Percentiles rank a stretch among this genome's conserved stretches.
These are phyloP conservation scores for Juncus inflexus DNA, from an alignment of 176 grass and related monocot genomes.

Conservation along the genomic window DNA sequence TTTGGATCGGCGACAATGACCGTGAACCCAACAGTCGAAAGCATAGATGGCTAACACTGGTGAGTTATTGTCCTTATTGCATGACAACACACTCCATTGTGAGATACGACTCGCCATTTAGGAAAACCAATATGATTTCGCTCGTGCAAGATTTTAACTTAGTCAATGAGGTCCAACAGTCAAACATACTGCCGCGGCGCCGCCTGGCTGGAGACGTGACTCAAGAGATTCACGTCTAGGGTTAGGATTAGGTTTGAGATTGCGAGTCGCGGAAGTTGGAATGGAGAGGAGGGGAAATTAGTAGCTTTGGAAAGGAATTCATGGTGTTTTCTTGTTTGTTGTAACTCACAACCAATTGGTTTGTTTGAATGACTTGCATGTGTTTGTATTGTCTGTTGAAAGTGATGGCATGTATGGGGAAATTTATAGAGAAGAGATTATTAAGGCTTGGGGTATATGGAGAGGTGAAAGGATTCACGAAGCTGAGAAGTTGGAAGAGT, in stretches of 20 bases:
- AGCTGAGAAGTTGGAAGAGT: not conserved
- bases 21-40: slow-evolving; percentile 57
- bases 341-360: not conserved
- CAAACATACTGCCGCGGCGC: slow-evolving; percentile 15
- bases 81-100: slow-evolving; percentile 62
- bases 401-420: slow-evolving; percentile 1
- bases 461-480: not conserved
- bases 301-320: slow-evolving; percentile 11
- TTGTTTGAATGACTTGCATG: not conserved
- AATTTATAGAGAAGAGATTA: not conserved
- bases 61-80: slow-evolving; percentile 62
- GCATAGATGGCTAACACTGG: slow-evolving; percentile 68
- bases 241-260: slow-evolving; percentile 9
- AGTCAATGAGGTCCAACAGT: slow-evolving; percentile 59
- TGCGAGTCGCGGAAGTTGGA: not conserved
- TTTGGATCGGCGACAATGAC: not conserved
- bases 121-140: slow-evolving; percentile 80
- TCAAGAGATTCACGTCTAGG: not conserved
- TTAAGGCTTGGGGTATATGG: not conserved
- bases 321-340: not conserved
- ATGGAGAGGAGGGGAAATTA: slow-evolving; percentile 10
- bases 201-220: not conserved
- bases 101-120: slow-evolving; percentile 72
- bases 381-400: not conserved
- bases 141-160: slow-evolving; percentile 52